Evolutionary conservation across 192 early-diverging fungal species (phyloP), one percentile per base, ranked within the genome.

Genomic region (Linnemannia exigua): DNA sequence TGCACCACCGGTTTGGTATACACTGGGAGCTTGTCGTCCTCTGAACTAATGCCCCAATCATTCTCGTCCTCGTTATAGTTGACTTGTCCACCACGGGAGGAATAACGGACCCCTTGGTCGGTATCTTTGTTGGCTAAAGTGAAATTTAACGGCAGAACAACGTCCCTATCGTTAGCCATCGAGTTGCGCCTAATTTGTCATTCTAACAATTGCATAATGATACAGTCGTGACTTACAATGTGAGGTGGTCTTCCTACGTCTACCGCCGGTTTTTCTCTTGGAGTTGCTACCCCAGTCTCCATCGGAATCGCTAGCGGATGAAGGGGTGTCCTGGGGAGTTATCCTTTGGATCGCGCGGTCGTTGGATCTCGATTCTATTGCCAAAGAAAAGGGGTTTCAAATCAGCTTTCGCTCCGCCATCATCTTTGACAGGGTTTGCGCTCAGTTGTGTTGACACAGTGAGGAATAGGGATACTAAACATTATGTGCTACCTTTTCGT

Each of bases 1-100:
- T 67, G 86, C 9, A 72, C 75, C 20, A 77, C 70, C 44, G 70
- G 70, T 58, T 80, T 81, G 41, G 37, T 79, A 35, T 79, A 80
- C n/a, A 77, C 75, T 35, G 79, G 84, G 17, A 86, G 84, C 54
- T 80, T 86, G 44, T 86, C 84, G 16, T 86, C 84, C 38, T 86
- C 84, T 20, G 84, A 86, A 47, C 84, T 86, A 14, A 86, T 58
- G 9, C 84, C 84, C 84, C 84, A 86, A 50, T 86, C 84, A 35
- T 86, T 86, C 19, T 86, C 84, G n/a, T 86, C 84, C 66, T 86
- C 84, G 20, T 86, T 86, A 71, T 86, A 86, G 44, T 86, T 86
- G 47, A 86, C 84, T 36, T 86, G 84, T 25, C 78, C 84, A 20
- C 84, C 84, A 38, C 84, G 77, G 20, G 84, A 79, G 11, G 84